Evolutionary conservation across 805 yeast species (phyloP), one percentile per base, ranked within the genome.

Genomic region (Saccharomycopsis sp.): DNA sequence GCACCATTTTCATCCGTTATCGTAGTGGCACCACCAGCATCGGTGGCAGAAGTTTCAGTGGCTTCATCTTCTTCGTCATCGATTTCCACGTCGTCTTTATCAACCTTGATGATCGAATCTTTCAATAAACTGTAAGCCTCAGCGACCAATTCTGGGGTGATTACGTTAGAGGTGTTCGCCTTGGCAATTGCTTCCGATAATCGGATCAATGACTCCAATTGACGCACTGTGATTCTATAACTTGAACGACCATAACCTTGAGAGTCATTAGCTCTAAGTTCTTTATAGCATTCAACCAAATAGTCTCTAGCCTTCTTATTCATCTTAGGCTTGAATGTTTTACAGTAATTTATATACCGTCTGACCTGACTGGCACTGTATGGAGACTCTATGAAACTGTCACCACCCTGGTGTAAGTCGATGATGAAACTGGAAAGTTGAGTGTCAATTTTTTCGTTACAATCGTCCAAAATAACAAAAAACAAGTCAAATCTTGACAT

Each of bases 401-500:
- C 99, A 63, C 91, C 81, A 61, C 81, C 79, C 92, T 91, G 90
- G 71, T 93, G 99, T 62, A 94, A 76, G 66, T 87, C 89, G 34
- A 94, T 97, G 67, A 94, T 94, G 70, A 94, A 98, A 38, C 85
- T 80, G 0, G 99, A 97, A 62, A 94, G 76, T 65, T 88, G 89
- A 0, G 96, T 86, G 70, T 94, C 99, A 50, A 91, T 81, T 64
- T 85, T 81, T 68, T 89, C 97, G 68, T 93, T 93, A 70, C 97
- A 88, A 68, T 94, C 98, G 72, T 93, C 99, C 63, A 94, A 76
- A 56, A 94, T 86, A 25, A 94, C 97, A 68, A 94, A 94, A 70
- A 94, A 94, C 64, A 94, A 74, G 73, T 94, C 99, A 71, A 94
- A 94, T 73, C 99, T 84, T 34, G 98, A 93, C 97, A 94, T 94